These are phyloP conservation scores for Fragaria vesca DNA, from an alignment of 306 rosid genomes.

Conservation along the genomic window DNA sequence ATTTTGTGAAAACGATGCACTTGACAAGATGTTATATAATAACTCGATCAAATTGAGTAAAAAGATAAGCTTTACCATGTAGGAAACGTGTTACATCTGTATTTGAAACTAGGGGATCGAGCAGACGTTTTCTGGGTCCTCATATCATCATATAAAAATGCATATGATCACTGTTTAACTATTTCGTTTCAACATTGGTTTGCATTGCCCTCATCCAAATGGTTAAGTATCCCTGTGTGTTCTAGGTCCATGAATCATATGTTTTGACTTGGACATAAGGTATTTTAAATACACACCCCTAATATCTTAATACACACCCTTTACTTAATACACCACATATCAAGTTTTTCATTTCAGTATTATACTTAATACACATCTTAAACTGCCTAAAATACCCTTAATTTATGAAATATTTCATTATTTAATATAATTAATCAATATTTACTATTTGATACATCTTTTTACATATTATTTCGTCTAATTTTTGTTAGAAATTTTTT, in stretches of 20 bases:
- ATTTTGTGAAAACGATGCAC: background rate
- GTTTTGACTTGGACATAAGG: background rate
- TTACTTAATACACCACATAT: no score
- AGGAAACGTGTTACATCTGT: background rate
- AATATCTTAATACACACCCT: no score
- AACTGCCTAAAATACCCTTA: no score
- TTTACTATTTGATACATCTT: no score
- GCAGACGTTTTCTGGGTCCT: background rate
- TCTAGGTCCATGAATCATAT: background rate
- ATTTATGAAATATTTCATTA: no score
- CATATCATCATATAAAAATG: background rate
- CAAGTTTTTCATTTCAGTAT: no score
- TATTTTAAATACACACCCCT: no score
- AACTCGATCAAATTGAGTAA: background rate
- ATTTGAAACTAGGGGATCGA: background rate
- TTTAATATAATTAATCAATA: no score
- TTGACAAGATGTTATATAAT: constrained; percentile 2
- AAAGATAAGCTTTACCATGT: background rate
- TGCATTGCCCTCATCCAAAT: background rate
- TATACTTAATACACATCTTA: no score
- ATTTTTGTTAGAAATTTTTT: no score
- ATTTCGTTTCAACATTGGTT: background rate
- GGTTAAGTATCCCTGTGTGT: background rate
- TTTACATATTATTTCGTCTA: no score
- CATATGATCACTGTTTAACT: background rate